Evolutionary conservation across 345 rosid species (phyloP), one percentile per base, ranked within the genome.

Genomic region (Salix purpurea): DNA sequence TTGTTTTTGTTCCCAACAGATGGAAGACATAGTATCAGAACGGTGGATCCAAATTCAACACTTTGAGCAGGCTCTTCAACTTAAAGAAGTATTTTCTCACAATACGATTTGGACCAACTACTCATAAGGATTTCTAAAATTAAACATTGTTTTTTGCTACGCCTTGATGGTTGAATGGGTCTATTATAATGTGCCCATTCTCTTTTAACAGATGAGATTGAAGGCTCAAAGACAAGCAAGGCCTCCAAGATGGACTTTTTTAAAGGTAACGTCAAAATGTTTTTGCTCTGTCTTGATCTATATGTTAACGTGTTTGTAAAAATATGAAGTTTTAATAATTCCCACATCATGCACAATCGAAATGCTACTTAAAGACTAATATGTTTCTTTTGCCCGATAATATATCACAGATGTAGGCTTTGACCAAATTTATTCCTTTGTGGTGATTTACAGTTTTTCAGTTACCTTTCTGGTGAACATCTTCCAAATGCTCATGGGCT

Each of bases 31-130:
- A 64, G 90, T 91, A 65, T 78, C 88, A 24, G 92, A 90, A 61
- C 89, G 75, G 74, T 91, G 96, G 96, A 87, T 88, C 83, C 93
- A 87, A 81, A 78, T 91, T 77, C 93, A 87, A 76, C 91, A 85
- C 69, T 84, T 90, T 73, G 91, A 88, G 87, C 96, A 90, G 82
- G 93, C 93, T 42, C 83, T 85, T 78, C 87, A 82, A n/a, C 75
- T 84, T 66, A 72, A 81, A 34, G 50, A 87, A 77, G 89, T 87
- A 80, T 52, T 23, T 11, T 48, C 30, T 69, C 24, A 37, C 62
- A 0, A 44, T n/a, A 4, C 65, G 61, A 77, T 67, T 64, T 77
- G 40, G 26, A 40, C 30, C 36, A 28, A 74, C 50, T 50, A 32
- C 54, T 74, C n/a, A 26, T 30, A 30, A 46, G 60, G 28, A 40